Conservation (phyloP, 148 eudicot species). For the Cornus florida region DNA sequence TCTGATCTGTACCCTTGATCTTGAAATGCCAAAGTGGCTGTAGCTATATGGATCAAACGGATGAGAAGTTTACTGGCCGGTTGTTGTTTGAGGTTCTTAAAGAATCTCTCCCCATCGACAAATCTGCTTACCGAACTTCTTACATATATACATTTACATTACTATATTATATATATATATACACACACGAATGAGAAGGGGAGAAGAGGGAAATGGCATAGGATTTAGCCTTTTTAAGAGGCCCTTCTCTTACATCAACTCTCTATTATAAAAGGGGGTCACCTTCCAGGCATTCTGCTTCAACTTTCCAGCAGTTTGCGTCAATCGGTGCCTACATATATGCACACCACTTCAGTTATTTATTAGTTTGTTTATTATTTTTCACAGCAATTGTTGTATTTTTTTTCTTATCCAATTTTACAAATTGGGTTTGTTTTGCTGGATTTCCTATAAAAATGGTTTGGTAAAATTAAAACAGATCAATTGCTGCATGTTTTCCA, state of each 20-base stretch:
- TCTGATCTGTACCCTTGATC: not conserved
- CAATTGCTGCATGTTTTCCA: no score
- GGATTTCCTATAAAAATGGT: no score
- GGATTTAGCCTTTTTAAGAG: slow-evolving; percentile 8
- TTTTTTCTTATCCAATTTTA: no score
- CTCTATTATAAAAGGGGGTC: no score
- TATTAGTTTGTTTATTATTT: no score
- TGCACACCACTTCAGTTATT: no score
- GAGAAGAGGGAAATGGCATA: slow-evolving; percentile 8
- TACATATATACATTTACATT: not conserved
- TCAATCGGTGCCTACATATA: no score
- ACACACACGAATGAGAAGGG: slow-evolving; percentile 6
- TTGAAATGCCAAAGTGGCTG: slow-evolving; percentile 16
- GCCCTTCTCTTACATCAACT: slow-evolving; percentile 12
- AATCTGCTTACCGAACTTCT: slow-evolving; percentile 33
- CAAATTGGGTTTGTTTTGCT: no score
- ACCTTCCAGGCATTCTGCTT: no score
- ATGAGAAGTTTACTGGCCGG: slow-evolving; percentile 33
- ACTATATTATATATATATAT: not conserved
- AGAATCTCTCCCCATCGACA: slow-evolving; percentile 12
- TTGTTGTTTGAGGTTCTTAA: slow-evolving; percentile 10
- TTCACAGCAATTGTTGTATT: no score
- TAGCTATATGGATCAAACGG: slow-evolving; percentile 14
- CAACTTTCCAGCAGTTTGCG: no score
- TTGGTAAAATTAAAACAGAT: no score